phyloP scores from a whole-genome alignment of 2,329 filamentous ascomycete genomes.

The Cordyceps javanica region DNA sequence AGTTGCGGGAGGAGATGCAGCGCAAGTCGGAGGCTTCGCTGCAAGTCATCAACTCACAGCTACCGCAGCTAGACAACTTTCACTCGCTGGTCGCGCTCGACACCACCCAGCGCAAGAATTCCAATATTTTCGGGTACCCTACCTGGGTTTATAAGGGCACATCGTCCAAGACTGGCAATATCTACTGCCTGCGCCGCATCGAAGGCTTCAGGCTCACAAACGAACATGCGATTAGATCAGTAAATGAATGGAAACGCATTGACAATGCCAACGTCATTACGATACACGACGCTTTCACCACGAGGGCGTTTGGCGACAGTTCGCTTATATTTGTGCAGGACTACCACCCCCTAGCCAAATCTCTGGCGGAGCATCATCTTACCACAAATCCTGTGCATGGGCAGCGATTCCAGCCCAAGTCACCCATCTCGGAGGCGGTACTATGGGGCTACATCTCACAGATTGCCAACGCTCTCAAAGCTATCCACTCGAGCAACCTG shows the following conservation, averaged over 20 bases:
- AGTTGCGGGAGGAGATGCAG: constrained; percentile 80
- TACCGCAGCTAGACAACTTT: constrained; percentile 79
- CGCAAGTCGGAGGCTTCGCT: constrained; percentile 80
- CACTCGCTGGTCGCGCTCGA: constrained; percentile 90
- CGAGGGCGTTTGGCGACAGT: constrained; percentile 85
- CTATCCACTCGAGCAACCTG: constrained; percentile 74
- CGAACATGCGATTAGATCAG: constrained; percentile 78
- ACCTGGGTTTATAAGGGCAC: constrained; percentile 96
- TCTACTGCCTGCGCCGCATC: constrained; percentile 80
- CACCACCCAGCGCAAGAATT: constrained; percentile 70
- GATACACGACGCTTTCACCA: constrained; percentile 89
- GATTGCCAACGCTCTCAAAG: constrained; percentile 78
- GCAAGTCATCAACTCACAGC: constrained; percentile 71
- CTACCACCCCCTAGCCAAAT: constrained; percentile 87
- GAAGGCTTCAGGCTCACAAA: constrained; percentile 87
- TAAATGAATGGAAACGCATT: constrained; percentile 85
- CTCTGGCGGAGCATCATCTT: constrained; percentile 78
- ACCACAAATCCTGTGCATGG: constrained; percentile 31
- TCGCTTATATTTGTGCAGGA: constrained; percentile 91
- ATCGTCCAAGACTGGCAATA: constrained; percentile 79
- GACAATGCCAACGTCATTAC: constrained; percentile 76
- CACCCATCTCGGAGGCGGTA: constrained; percentile 60
- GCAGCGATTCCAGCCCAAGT: constrained; percentile 40
- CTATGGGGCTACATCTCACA: constrained; percentile 93
- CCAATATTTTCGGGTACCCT: constrained; percentile 74